Base-by-base conservation (phyloP, 129 eudicot genomes). In the Smallanthus sonchifolius region DNA sequence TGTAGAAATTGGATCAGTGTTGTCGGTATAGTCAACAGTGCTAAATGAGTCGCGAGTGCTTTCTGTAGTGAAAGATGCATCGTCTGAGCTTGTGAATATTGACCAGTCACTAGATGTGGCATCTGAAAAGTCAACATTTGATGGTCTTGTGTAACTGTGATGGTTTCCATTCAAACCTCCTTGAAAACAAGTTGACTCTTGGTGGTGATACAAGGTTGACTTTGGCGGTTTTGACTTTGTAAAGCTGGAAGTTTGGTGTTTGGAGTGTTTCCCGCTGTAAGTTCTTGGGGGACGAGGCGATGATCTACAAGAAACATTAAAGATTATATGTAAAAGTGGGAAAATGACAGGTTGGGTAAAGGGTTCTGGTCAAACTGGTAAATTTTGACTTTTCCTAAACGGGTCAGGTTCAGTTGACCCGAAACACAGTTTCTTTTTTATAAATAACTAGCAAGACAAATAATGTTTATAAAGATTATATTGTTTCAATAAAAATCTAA, bases 1-100 rank as follows among this genome's bases (percentile, higher is more conserved):
- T 10, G 95, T 87, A 45, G 92, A 85, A 72, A 89, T 38, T 1
- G 96, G 88, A 68, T 84, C 97, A 6, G 65, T 79, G 78, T 76
- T 83, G 57, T 90, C 93, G 14, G 84, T 57, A 40, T 85, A 75
- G 59, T 89, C 97, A 56, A 80, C 81, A n/a, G 91, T 86, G 71
- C 96, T 87, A 76, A 92, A 87, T 19, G 97, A 92, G 84, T 92
- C 97, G 47, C 97, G 72, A n/a, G 97, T 89, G 74, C 97, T 92
- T 79, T 92, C 97, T 4, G 96, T 92, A 30, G 96, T 92, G 80
- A 92, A 92, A 55, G 97, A 92, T 57, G 97, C 92, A 1, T 92
- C 97, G 24, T 92, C 97, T 15, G 97, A 92, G 87, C 94, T 92
- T 14, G 97, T 89, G 60, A 92, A 89, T 7, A 87, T 64, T 49